These are phyloP conservation scores for Eutrema japonicum DNA, from an alignment of 345 rosid genomes.

Conservation along the genomic window DNA sequence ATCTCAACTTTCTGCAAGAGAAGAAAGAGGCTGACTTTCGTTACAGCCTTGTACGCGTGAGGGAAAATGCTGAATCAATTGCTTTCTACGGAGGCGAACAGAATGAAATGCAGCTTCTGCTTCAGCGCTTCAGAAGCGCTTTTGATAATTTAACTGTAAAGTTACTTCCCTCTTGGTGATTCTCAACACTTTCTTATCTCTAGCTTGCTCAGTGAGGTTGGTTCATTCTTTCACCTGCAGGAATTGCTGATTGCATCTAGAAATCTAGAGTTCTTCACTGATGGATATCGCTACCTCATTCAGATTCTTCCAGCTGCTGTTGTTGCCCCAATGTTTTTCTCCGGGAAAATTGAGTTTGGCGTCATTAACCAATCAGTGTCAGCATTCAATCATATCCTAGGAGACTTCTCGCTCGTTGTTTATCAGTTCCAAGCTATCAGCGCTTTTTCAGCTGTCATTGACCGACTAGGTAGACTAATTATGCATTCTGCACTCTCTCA, in stretches of 20 bases:
- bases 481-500: conserved; percentile 22
- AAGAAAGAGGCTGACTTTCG: conserved; percentile 98
- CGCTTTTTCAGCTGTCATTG: conserved; percentile 98
- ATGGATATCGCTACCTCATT: conserved; percentile 90
- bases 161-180: conserved; percentile 8
- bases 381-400: conserved; percentile 94
- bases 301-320: conserved; percentile 98
- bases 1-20: conserved; percentile 95
- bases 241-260: conserved; percentile 88
- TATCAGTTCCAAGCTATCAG: conserved; percentile 95
- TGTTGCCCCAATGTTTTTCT: conserved; percentile 97
- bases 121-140: conserved; percentile 90
- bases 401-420: conserved; percentile 91
- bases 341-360: conserved; percentile 98
- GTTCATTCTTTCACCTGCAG: conserved; percentile 51
- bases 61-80: conserved; percentile 97
- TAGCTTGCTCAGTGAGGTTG: conserved; percentile 24
- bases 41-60: conserved; percentile 91
- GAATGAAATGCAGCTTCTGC: conserved; percentile 81
- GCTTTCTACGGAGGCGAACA: conserved; percentile 96
- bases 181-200: conserved; percentile 17
- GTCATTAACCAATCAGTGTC: conserved; percentile 97
- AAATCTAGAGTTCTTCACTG: conserved; percentile 96
- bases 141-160: conserved; percentile 79
- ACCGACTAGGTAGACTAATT: conserved; percentile 74